Base-by-base conservation (phyloP, 768 basidiomycete species). In the Chalciporus pseudorubinellus region DNA sequence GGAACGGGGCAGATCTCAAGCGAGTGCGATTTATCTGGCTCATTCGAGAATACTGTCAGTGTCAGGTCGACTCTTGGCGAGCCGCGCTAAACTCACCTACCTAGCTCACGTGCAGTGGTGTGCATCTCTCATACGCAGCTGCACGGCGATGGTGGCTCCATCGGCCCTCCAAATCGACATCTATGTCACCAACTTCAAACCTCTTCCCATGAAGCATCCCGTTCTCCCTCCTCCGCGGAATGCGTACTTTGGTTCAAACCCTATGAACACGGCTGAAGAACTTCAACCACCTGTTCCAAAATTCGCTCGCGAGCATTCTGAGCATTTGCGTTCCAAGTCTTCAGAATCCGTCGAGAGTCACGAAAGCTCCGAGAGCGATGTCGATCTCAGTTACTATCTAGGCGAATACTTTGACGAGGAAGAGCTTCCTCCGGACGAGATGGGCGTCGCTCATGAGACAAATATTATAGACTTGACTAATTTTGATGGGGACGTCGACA, bases 11-110 rank as follows among this genome's bases (percentile, higher is more conserved):
- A 49, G 70, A 69, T 39, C 81, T 78, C 6, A 69, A 60, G 28
- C 75, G 89, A 5, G 77, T 89, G 1, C 74, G 88, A 16, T 88
- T 91, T 56, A 76, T 90, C 3, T 91, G 89, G 89, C 77, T 89
- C 39, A 72, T 89, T 19, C 76, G 87, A 34, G 89, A 90, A 60
- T 89, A 83, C 60, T 77, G 87, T 88, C 51, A 68, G 85, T 73
- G 21, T 48, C 39, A 34, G 13, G 18, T 47, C 20, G 10, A 40
- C 18, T 34, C n/a, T 50, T 29, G 20, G 19, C 6, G 39, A 19
- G 28, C 20, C 6, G 20, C 16, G 20, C 45, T 26, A 8, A 55
- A 33, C 16, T 43, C 20, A 34, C 36, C 41, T 31, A 21, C 14
- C 18, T 31, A 89, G 87, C 83, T 18, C 86, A 91, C 56, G 73